Evolutionary conservation across 192 early-diverging fungal species (phyloP).

Genomic region (Rhizoclosmatium globosum): DNA sequence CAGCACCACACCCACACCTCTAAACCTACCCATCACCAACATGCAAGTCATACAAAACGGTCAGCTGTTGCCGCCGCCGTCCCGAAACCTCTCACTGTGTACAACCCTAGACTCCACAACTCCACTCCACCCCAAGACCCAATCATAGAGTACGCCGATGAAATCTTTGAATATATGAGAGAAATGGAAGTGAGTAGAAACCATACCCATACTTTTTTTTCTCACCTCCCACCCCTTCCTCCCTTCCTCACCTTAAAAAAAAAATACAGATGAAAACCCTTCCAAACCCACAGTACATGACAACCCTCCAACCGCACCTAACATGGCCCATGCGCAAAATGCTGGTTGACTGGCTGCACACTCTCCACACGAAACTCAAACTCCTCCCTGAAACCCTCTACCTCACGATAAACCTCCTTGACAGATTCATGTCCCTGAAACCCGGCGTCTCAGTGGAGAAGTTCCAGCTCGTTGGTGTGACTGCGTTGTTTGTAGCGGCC

Average conservation of each 20-base stretch:
- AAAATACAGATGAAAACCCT: constrained; percentile 16
- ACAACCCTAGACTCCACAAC: background rate
- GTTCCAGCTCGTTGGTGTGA: constrained; percentile 88
- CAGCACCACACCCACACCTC: background rate
- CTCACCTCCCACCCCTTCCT: background rate
- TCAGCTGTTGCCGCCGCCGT: background rate
- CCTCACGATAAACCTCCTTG: constrained; percentile 86
- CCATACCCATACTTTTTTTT: background rate
- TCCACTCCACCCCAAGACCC: constrained; percentile 16
- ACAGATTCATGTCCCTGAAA: constrained; percentile 84
- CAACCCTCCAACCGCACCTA: constrained; percentile 71
- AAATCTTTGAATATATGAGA: constrained; percentile 71
- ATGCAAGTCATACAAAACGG: too few relatives aligned
- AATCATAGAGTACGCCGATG: constrained; percentile 63
- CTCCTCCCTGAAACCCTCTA: constrained; percentile 81
- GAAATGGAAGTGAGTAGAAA: constrained; percentile 59
- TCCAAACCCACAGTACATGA: constrained; percentile 32
- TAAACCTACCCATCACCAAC: background rate
- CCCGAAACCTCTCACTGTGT: background rate
- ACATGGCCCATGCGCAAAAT: constrained; percentile 84
- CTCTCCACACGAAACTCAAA: constrained; percentile 67
- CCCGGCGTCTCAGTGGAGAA: constrained; percentile 71
- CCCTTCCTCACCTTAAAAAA: background rate
- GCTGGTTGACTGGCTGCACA: constrained; percentile 87
- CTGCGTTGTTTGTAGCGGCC: constrained; percentile 79